phyloP scores from a whole-genome alignment of 2,329 filamentous ascomycete genomes.

The Leptodontidium sp. region DNA sequence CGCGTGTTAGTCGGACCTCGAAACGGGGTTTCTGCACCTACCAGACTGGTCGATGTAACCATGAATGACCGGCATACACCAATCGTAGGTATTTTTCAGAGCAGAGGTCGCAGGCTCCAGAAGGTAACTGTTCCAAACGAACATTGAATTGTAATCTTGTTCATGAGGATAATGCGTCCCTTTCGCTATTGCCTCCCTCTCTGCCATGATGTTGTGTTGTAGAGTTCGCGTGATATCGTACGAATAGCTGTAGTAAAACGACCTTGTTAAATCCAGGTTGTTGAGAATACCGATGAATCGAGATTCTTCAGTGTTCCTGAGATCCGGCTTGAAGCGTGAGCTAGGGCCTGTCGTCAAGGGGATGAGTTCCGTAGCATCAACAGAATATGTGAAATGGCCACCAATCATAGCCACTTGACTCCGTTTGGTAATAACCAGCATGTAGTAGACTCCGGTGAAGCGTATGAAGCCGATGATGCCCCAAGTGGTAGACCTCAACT shows the following conservation, averaged over 20 bases:
- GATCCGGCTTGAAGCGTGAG: slow-evolving; percentile 77
- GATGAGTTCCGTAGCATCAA: slow-evolving; percentile 92
- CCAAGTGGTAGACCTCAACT: slow-evolving; percentile 90
- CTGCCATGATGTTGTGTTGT: slow-evolving; percentile 88
- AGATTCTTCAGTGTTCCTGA: slow-evolving; percentile 83
- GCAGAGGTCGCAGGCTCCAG: slow-evolving; percentile 75
- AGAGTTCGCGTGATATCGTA: slow-evolving; percentile 94
- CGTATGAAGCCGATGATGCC: slow-evolving; percentile 93
- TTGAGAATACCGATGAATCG: slow-evolving; percentile 89
- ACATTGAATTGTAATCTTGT: slow-evolving; percentile 89
- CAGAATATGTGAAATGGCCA: slow-evolving; percentile 94
- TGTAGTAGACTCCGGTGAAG: slow-evolving; percentile 96
- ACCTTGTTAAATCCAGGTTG: slow-evolving; percentile 87
- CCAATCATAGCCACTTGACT: slow-evolving; percentile 96
- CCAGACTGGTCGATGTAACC: slow-evolving; percentile 93
- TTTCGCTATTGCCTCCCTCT: slow-evolving; percentile 74
- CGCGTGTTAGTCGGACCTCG: slow-evolving; percentile 27
- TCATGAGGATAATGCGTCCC: slow-evolving; percentile 66
- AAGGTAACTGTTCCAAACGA: slow-evolving; percentile 95
- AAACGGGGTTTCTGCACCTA: slow-evolving; percentile 37
- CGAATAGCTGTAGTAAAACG: slow-evolving; percentile 98
- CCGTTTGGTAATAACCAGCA: slow-evolving; percentile 95
- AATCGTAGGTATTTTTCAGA: slow-evolving; percentile 86
- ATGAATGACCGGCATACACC: slow-evolving; percentile 95
- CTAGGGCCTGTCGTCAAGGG: slow-evolving; percentile 78